Base-by-base conservation (phyloP, 2,329 filamentous ascomycete genomes). In the Thelonectria discophora region DNA sequence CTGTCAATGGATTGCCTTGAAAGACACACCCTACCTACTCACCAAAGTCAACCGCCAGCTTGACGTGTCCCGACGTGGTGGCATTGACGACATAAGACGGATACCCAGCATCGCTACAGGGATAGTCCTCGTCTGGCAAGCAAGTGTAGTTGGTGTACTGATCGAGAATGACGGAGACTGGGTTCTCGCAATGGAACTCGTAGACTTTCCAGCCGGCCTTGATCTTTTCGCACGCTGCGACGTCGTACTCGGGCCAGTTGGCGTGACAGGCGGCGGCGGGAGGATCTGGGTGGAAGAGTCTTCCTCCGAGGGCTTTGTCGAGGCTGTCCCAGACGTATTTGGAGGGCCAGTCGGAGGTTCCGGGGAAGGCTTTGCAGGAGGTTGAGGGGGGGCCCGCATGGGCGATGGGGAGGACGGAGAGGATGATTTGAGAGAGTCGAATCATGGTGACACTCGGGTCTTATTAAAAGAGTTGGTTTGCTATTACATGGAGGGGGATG, bases 131-230 rank as follows among this genome's bases (percentile, higher is more conserved):
- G 56, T 78, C 65, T 2, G 83, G 83, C 42, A 85, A 74, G 69
- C 83, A 86, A 12, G 81, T 79, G 71, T 81, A 81, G 66, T 86
- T 83, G 60, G 78, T 77, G 69, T 75, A 84, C 51, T 82, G 80
- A 56, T 82, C 71, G 59, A 66, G 71, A 58, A 75, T 74, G 2
- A 76, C 62, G 0, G 75, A 77, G 8, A 77, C 51, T 6, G 76
- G 75, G 24, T 76, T 59, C 0, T 65, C 58, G 0, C 61, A 50
- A 40, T 77, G 75, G 13, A 69, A 72, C 0, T 75, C 70, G 40
- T 72, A 73, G 4, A 62, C 65, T 3, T 52, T 60, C 76, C 76
- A 77, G 5, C 55, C 58, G n/a, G 64, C 43, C 3, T 64, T 48
- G 0, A 73, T 47, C 0, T 57, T 40, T 0, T 58, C 55, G 59